Conservation (phyloP, 768 basidiomycete genomes). For the Mycena galopus region DNA sequence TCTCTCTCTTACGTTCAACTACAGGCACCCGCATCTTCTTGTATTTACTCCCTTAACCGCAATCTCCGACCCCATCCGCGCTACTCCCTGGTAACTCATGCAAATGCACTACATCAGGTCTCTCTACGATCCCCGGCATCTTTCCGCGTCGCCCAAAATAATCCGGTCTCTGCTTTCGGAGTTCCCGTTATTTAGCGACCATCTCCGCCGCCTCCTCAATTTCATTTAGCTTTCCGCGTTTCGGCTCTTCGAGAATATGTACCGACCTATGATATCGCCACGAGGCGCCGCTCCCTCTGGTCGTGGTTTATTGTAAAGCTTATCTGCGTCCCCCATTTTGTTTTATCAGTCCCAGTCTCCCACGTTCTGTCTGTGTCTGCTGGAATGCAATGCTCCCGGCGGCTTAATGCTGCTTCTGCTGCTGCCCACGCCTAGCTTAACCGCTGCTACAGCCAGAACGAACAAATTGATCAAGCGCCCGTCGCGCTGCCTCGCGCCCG, state of each 20-base stretch:
- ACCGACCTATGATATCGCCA: constrained; percentile 9
- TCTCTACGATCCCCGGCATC: too few relatives aligned
- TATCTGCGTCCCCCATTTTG: constrained; percentile 13
- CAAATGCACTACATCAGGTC: too few relatives aligned
- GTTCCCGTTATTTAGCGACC: neutral
- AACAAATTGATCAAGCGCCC: neutral
- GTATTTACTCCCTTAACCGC: neutral
- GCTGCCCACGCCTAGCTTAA: too few relatives aligned
- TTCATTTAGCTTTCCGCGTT: constrained; percentile 27
- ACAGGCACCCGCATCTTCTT: constrained; percentile 1
- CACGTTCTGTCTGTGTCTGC: neutral
- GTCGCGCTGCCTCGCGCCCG: constrained; percentile 20
- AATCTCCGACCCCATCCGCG: constrained; percentile 6
- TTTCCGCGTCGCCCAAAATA: neutral
- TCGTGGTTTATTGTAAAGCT: constrained; percentile 12
- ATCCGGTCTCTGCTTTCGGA: neutral
- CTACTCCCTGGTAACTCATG: neutral
- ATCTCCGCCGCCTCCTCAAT: neutral
- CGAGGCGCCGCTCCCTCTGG: constrained; percentile 34
- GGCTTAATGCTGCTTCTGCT: neutral
- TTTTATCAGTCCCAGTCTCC: neutral
- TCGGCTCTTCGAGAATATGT: neutral
- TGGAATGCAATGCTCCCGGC: neutral
- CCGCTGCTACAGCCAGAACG: neutral
- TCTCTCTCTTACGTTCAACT: neutral